These are phyloP conservation scores for Diaporthe capsici DNA, from an alignment of 2,329 filamentous ascomycete genomes.

Conservation along the genomic window DNA sequence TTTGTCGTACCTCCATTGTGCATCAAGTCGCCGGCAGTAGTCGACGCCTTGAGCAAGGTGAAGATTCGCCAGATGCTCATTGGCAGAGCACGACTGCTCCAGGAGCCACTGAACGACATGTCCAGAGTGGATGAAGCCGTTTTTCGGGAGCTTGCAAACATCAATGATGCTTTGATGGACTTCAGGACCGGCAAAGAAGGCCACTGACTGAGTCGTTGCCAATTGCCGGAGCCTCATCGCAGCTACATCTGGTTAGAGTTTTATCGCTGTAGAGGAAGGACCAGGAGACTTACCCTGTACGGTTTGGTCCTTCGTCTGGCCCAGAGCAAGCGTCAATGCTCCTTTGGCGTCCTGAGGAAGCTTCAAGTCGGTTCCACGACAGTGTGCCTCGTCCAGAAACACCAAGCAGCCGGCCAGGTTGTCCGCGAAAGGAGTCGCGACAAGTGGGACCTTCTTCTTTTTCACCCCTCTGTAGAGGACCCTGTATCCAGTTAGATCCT, in stretches of 20 bases:
- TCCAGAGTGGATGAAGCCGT: too few relatives aligned
- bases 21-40: slow-evolving; percentile 70
- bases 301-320: slow-evolving; percentile 72
- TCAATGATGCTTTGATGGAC: slow-evolving; percentile 74
- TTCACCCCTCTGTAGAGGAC: slow-evolving; percentile 55
- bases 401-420: slow-evolving; percentile 67
- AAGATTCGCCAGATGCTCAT: slow-evolving; percentile 71
- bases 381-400: slow-evolving; percentile 74
- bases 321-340: slow-evolving; percentile 69
- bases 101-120: slow-evolving; percentile 70
- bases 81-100: slow-evolving; percentile 72
- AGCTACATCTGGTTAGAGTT: slow-evolving; percentile 54
- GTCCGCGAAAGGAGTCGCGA: slow-evolving; percentile 68
- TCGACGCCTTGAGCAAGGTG: slow-evolving; percentile 73
- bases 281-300: slow-evolving; percentile 64
- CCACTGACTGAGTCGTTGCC: slow-evolving; percentile 66
- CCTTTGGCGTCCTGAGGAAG: slow-evolving; percentile 62
- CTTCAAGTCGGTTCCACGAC: slow-evolving; percentile 72
- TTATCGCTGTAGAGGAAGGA: too few relatives aligned
- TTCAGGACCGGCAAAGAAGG: slow-evolving; percentile 70
- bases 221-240: slow-evolving; percentile 77
- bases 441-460: slow-evolving; percentile 57
- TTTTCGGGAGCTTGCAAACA: slow-evolving; percentile 47
- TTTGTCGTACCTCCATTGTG: slow-evolving; percentile 57
- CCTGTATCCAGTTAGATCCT: not conserved